Base-by-base conservation (phyloP, 495 filamentous ascomycete genomes). In the Amphirosellinia nigrospora region DNA sequence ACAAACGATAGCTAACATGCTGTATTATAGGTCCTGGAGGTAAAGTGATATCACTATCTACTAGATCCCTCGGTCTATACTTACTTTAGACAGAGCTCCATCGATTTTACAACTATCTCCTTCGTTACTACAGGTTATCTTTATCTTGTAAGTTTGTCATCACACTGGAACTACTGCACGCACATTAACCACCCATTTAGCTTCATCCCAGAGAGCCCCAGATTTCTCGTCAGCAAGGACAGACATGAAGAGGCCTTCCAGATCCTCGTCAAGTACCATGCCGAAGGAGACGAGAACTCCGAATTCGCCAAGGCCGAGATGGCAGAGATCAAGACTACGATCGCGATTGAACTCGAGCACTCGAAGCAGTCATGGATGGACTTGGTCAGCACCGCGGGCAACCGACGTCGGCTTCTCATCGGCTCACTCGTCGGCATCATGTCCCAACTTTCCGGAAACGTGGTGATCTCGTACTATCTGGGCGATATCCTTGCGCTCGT, bases 371-470 rank as follows among this genome's bases (percentile, higher is more conserved):
- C 83, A 13, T 90, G 89, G 87, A 64, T 66, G 23, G 86, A 90
- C 67, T 79, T 89, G 79, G 75, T 90, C 69, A 78, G 77, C 11
- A 86, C 85, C 0, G 48, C 82, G 0, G 89, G 87, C 28, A 90
- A 88, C 78, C 83, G 85, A 56, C 77, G 78, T n/a, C 86, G 89
- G 50, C 79, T 89, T 8, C 69, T 90, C 34, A 86, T 91, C 71
- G 83, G 84, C 4, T 82, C 85, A 9, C 84, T 87, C 65, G 79
- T 90, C 16, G 87, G 88, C 6, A 73, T 90, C 8, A 90, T 91
- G 77, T 87, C 87, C 0, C 89, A 91, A 73, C 89, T 88, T 82
- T 89, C 86, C 45, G 89, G 89, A 28, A 91, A 91, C 74, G 88
- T 86, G 13, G 78, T 90, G 52, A 88, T 90, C 58, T 88, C 87